These are phyloP conservation scores for Usnea hakonensis DNA, from an alignment of 495 filamentous ascomycete species.

Conservation along the genomic window DNA sequence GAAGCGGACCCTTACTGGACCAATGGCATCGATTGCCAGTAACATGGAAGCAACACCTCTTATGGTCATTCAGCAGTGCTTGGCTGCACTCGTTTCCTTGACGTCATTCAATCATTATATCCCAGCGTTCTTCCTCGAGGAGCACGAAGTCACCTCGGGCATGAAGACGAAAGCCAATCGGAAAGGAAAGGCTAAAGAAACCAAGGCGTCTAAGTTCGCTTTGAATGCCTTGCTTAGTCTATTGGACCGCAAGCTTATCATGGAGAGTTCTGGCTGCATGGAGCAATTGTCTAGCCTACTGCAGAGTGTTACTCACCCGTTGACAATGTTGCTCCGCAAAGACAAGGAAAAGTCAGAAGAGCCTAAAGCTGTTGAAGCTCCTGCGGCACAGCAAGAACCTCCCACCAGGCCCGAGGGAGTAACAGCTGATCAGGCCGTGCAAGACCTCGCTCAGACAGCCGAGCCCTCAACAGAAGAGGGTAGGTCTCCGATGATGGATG, in stretches of 20 bases:
- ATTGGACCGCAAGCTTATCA: conserved; percentile 83
- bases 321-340: conserved; percentile 73
- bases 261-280: conserved; percentile 93
- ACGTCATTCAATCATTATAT: conserved; percentile 76
- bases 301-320: conserved; percentile 78
- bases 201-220: conserved; percentile 76
- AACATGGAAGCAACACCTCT: conserved; percentile 80
- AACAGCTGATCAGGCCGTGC: conserved; percentile 24
- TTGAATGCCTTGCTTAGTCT: conserved; percentile 84
- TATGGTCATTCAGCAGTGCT: conserved; percentile 91
- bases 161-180: conserved; percentile 70
- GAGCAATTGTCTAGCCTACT: conserved; percentile 81
- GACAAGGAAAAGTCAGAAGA: conserved; percentile 54
- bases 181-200: conserved; percentile 81
- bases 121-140: conserved; percentile 87
- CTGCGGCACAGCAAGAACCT: conserved; percentile 23
- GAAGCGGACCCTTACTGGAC: conserved; percentile 60
- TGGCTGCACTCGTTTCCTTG: conserved; percentile 71
- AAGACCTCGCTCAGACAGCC: conserved; percentile 23
- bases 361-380: conserved; percentile 22
- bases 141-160: conserved; percentile 70
- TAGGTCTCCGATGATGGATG: conserved; percentile 16
- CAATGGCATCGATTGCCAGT: conserved; percentile 45
- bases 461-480: conserved; percentile 6
- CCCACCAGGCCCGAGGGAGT: conserved; percentile 18